Percentiles rank a stretch among this genome's conserved stretches.
Conservation (phyloP, 495 filamentous ascomycete genomes). For the Penicillium maclennaniae region DNA sequence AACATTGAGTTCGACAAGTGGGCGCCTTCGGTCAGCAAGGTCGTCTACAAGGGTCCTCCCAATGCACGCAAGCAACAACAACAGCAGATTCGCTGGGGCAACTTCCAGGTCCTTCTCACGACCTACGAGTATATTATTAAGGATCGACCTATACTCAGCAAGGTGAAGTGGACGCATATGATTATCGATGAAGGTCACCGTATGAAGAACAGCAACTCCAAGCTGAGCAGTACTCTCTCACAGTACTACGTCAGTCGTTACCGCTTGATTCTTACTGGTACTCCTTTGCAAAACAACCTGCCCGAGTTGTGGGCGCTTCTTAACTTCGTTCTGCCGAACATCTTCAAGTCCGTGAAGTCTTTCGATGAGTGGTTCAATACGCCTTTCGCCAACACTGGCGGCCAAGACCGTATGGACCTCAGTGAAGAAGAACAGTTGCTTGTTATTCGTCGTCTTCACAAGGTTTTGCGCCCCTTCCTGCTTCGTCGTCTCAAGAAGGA, state of each 20-base stretch:
- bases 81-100: conserved; percentile 86
- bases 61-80: conserved; percentile 85
- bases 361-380: conserved; percentile 99
- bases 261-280: conserved; percentile 94
- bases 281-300: conserved; percentile 94
- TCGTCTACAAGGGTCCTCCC: conserved; percentile 97
- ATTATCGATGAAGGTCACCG: conserved; percentile 99
- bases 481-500: conserved; percentile 98
- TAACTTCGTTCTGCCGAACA: conserved; percentile 96
- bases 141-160: conserved; percentile 87
- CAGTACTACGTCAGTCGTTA: conserved; percentile 93
- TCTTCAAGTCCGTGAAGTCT: conserved; percentile 98
- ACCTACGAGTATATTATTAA: conserved; percentile 99
- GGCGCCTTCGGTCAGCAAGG: conserved; percentile 78
- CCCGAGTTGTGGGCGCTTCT: conserved; percentile 95
- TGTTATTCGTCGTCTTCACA: conserved; percentile 96
- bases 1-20: conserved; percentile 98
- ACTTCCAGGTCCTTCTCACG: conserved; percentile 93
- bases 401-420: conserved; percentile 96
- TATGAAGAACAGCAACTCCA: conserved; percentile 99
- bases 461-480: conserved; percentile 95
- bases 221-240: conserved; percentile 89
- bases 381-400: conserved; percentile 96
- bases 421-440: conserved; percentile 99
- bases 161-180: conserved; percentile 99